Evolutionary conservation across 2,329 filamentous ascomycete genomes (phyloP).

Genomic region (Aspergillus sp.): DNA sequence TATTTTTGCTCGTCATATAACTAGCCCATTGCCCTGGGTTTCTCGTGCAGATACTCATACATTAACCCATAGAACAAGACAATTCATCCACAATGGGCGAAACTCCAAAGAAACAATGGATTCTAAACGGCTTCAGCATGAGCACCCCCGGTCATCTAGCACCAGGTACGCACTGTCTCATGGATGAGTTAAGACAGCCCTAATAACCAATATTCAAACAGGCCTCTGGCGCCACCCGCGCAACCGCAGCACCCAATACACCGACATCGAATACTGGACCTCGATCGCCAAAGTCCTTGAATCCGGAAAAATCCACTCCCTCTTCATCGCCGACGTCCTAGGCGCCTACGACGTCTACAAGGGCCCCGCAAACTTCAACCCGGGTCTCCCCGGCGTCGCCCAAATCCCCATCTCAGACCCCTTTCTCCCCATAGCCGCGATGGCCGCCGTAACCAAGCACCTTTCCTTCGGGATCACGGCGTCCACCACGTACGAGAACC

Average conservation of each 20-base stretch:
- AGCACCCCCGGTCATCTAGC: slow-evolving; percentile 42
- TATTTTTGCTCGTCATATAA: background rate
- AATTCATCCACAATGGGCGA: background rate
- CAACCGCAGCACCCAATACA: slow-evolving; percentile 34
- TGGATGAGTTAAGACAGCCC: no score
- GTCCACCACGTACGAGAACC: slow-evolving; percentile 53
- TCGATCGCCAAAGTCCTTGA: slow-evolving; percentile 47
- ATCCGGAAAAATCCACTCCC: slow-evolving; percentile 46
- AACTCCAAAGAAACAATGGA: slow-evolving; percentile 31
- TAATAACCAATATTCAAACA: slow-evolving; percentile 9
- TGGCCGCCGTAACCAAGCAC: slow-evolving; percentile 46
- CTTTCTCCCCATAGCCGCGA: slow-evolving; percentile 40
- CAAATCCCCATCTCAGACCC: slow-evolving; percentile 42
- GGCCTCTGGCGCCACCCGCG: slow-evolving; percentile 33
- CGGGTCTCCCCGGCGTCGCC: slow-evolving; percentile 36
- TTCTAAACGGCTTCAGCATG: slow-evolving; percentile 48
- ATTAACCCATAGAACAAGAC: background rate
- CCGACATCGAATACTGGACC: slow-evolving; percentile 46
- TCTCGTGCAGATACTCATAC: background rate
- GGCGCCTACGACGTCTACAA: slow-evolving; percentile 46
- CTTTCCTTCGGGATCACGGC: slow-evolving; percentile 51
- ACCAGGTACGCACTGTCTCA: slow-evolving; percentile 8
- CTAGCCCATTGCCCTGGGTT: no score
- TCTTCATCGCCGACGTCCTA: slow-evolving; percentile 50
- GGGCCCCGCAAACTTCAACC: slow-evolving; percentile 37